These are phyloP conservation scores for Petunia hybrid DNA, from an alignment of 305 asterid species.

Conservation along the genomic window DNA sequence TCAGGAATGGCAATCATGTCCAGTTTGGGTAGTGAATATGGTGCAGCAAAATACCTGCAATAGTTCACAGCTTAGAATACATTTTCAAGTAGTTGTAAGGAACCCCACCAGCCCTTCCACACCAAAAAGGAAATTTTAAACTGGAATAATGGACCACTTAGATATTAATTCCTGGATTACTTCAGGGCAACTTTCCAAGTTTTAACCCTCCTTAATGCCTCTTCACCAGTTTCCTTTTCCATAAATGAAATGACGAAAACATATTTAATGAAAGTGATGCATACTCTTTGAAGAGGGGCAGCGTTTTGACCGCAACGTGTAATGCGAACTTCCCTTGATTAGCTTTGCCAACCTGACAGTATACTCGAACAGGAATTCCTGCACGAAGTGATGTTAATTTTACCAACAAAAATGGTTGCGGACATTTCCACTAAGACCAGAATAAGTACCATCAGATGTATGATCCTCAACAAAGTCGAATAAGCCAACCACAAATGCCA, in stretches of 20 bases:
- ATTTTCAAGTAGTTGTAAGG: constrained; percentile 8
- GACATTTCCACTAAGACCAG: constrained; percentile 8
- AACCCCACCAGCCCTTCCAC: not conserved
- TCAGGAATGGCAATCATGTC: constrained; percentile 99
- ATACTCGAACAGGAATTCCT: constrained; percentile 90
- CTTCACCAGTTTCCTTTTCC: not conserved
- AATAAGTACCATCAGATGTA: constrained; percentile 83
- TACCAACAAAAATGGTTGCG: constrained; percentile 29
- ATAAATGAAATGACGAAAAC: constrained; percentile 3
- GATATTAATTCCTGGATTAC: constrained; percentile 1
- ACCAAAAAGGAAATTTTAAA: not conserved
- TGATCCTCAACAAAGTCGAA: constrained; percentile 94
- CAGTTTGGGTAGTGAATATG: constrained; percentile 93
- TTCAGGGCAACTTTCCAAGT: not conserved
- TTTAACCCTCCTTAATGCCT: not conserved
- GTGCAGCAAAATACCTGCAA: constrained; percentile 85
- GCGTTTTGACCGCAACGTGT: constrained; percentile 94
- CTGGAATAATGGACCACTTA: not conserved
- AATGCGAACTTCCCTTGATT: constrained; percentile 91
- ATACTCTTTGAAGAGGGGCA: constrained; percentile 86
- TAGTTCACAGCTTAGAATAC: not conserved
- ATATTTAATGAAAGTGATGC: constrained; percentile 15
- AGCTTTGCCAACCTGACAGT: constrained; percentile 88
- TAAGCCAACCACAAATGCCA: constrained; percentile 95
- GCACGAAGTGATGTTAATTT: constrained; percentile 37